phyloP scores from a whole-genome alignment of 2,329 filamentous ascomycete species.

The Pseudogymnoascus sp. region DNA sequence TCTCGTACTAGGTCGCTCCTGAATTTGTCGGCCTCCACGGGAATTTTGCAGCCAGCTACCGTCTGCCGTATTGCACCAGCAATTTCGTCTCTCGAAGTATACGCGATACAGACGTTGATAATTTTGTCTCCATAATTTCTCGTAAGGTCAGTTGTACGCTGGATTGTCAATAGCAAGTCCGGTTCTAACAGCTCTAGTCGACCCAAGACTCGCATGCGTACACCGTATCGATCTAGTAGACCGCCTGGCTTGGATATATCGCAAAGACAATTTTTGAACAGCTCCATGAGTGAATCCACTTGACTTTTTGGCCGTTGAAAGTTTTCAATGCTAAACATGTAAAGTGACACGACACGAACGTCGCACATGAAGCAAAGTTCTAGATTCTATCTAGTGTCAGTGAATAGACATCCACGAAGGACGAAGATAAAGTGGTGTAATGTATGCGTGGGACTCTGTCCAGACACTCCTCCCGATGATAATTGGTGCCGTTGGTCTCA shows the following conservation, averaged over 20 bases:
- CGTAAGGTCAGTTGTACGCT: not conserved
- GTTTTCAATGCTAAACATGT: not conserved
- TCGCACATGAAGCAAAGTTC: not conserved
- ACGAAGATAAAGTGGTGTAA: too few relatives aligned
- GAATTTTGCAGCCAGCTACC: conserved; percentile 73
- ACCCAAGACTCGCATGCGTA: not conserved
- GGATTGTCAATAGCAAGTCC: not conserved
- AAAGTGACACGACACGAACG: not conserved
- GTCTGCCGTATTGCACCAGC: conserved; percentile 77
- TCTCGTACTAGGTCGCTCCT: not conserved
- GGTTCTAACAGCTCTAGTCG: not conserved
- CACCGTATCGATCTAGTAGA: not conserved
- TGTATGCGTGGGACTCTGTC: too few relatives aligned
- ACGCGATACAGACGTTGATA: conserved; percentile 90
- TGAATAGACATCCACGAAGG: too few relatives aligned
- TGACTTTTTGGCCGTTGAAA: not conserved
- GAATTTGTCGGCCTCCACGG: not conserved
- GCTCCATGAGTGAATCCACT: not conserved
- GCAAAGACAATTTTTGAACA: not conserved
- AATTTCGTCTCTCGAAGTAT: conserved; percentile 88
- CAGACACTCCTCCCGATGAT: too few relatives aligned
- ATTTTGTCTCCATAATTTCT: not conserved
- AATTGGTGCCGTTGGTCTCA: too few relatives aligned
- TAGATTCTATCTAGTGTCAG: not conserved
- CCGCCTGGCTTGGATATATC: not conserved